phyloP scores from a whole-genome alignment of 371 early-diverging fungal genomes.

The Rhizopus delemar region DNA sequence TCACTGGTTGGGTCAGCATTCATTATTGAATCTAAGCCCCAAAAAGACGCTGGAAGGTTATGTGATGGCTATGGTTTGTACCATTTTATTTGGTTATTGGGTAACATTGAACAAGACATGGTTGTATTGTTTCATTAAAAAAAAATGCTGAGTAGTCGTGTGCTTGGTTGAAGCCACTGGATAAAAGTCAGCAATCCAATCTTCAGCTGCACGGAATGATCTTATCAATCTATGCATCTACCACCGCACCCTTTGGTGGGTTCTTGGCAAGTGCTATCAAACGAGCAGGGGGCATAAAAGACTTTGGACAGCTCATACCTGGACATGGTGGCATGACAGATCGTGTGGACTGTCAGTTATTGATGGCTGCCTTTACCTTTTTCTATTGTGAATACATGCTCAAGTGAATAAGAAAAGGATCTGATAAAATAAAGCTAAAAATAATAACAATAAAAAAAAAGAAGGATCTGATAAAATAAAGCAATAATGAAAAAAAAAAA shows the following conservation, averaged over 20 bases:
- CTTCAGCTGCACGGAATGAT: conserved; percentile 20
- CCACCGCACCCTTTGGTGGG: conserved; percentile 33
- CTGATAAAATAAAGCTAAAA: too few relatives aligned
- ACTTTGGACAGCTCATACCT: conserved; percentile 33
- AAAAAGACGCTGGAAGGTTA: conserved; percentile 41
- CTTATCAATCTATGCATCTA: conserved; percentile 22
- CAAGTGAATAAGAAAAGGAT: background rate
- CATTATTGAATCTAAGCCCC: conserved; percentile 25
- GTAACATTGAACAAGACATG: conserved; percentile 13
- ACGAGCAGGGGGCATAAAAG: conserved; percentile 28
- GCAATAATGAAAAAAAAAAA: background rate
- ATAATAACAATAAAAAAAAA: conserved; percentile 3
- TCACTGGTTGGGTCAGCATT: conserved; percentile 10
- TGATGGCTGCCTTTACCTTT: conserved; percentile 33
- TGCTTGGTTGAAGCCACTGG: background rate
- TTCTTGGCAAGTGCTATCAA: conserved; percentile 37
- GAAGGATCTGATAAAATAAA: background rate
- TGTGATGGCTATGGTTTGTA: conserved; percentile 25
- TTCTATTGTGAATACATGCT: conserved; percentile 14
- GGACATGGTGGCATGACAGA: conserved; percentile 41
- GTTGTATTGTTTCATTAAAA: background rate
- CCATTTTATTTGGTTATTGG: conserved; percentile 18
- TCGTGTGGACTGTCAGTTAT: conserved; percentile 37
- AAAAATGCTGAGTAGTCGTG: background rate
- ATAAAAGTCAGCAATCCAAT: background rate